Base-by-base conservation (phyloP, 805 yeast genomes). In the Candida parachauliodes region DNA sequence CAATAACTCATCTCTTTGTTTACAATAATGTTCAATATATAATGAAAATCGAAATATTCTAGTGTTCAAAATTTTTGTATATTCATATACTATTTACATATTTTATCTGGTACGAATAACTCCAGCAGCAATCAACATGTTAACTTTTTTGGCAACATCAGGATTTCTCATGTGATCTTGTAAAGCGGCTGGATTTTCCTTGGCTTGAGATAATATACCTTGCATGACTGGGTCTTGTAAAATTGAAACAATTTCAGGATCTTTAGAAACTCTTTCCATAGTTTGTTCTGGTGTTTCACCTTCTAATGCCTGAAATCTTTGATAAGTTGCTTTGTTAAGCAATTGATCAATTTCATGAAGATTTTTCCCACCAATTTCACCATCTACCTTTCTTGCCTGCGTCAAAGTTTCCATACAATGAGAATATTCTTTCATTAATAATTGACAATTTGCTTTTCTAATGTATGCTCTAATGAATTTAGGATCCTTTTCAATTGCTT, bases 151-250 rank as follows among this genome's bases (percentile, higher is more conserved):
- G 56, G 81, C 77, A 35, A 93, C 85, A 44, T 81, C 94, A 28
- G 98, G 98, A 66, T 93, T 93, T 73, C 79, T 85, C 96, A 93
- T 88, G 67, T 93, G 98, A 54, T 91, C 97, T 60, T 86, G 94
- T 51, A 93, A 74, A 39, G 98, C 98, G 31, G 96, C 95, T 35
- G 98, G 98, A 59, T 93, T 85, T 43, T 79, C 86, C 61, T 83
- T 85, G 14, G 98, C 98, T 68, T 93, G 99, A 50, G 79, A 83
- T 59, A 93, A 74, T 48, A 93, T 93, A 40, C 91, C 82, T 68
- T 88, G 93, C 97, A 93, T 91, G 29, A 91, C 88, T 9, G 97
- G 96, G 58, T 89, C 96, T 60, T 84, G 88, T 65, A 93, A 72
- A 45, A 91, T 88, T 35, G 80, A 74, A 39, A 83, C 87, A 41